Evolutionary conservation across 345 rosid species (phyloP), one percentile per base, ranked within the genome.

Genomic region (Gossypium australe): DNA sequence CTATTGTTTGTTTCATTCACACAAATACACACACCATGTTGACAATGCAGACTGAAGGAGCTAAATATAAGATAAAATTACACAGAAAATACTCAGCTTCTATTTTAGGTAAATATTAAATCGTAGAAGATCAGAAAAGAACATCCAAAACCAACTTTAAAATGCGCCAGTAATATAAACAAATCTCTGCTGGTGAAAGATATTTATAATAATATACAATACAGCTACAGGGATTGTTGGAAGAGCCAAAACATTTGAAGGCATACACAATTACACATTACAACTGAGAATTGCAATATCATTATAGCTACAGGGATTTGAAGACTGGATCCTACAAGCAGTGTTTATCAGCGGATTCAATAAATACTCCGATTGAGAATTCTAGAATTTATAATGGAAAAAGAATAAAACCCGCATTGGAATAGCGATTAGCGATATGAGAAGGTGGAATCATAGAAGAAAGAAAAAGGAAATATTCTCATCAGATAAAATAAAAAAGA

Each of bases 331-430:
- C 71, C 71, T 22, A 45, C 71, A 16, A 13, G 11, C 57, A 67
- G 11, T 47, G 71, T 48, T 68, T 48, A 68, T 68, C 59, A 68
- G 45, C 44, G 51, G 45, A 68, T 51, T 68, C 3, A 25, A 49
- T 14, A 9, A 49, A 14, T 13, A 14, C 29, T 24, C 63, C 1
- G 11, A n/a, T 55, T 8, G 22, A n/a, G 20, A 17, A 17, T 55
- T 55, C 9, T 11, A 64, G 25, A 41, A 41, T 41, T 62, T 9
- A 62, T 16, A n/a, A 41, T 41, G 2, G 6, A 22, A 64, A 64
- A 41, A n/a, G 69, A 41, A 41, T 9, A 43, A n/a, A 64, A 63
- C 67, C 38, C 67, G 2, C 13, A 63, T 16, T 8, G 7, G 18
- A 7, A 38, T 17, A 9, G 49, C 16, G 18, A 38, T 3, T 38